Base-by-base conservation (phyloP, 441 rosid species). In the Sinapis alba region DNA sequence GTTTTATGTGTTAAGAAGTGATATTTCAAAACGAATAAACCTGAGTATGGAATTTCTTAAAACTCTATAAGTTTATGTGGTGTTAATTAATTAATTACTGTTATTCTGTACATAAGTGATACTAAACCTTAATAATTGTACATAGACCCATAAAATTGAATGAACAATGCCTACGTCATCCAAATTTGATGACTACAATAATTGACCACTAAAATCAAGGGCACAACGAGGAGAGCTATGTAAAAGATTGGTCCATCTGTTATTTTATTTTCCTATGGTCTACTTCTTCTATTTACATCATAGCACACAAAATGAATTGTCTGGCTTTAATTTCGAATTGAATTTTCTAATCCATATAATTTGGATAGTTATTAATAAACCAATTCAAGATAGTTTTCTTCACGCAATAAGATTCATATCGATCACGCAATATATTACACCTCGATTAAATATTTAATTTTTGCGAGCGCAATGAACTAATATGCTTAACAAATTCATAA, bases 181-280 rank as follows among this genome's bases (percentile, higher is more conserved):
- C 20, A 45, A 59, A 16, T 1, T 63, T 16, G 6, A 50, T 59
- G 43, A 32, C 68, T 60, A 12, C 78, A 74, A 74, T 74, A 47
- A 67, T 74, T 74, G 68, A 47, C 62, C 68, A 23, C 19, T 59
- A 32, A 66, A 66, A 67, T 67, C 62, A 67, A 59, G 59, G 41
- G 30, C 27, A 15, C 62, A 34, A 47, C 19, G 65, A 74, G 65
- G 24, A 57, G 27, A 65, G 19, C 69, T 45, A 30, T 60, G 54
- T 59, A 60, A 47, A 66, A 16, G 68, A 67, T 56, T 64, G 77
- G 62, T 34, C 62, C 68, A 62, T 71, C 19, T 72, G 19, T n/a
- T n/a, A n/a, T n/a, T n/a, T n/a, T n/a, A n/a, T n/a, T n/a, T 56
- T 21, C 24, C 19, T 51, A 51, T 23, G 77, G 77, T 65, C 77